These are phyloP conservation scores for Aureobasidium uvarum DNA, from an alignment of 2,329 filamentous ascomycete genomes.

Conservation along the genomic window DNA sequence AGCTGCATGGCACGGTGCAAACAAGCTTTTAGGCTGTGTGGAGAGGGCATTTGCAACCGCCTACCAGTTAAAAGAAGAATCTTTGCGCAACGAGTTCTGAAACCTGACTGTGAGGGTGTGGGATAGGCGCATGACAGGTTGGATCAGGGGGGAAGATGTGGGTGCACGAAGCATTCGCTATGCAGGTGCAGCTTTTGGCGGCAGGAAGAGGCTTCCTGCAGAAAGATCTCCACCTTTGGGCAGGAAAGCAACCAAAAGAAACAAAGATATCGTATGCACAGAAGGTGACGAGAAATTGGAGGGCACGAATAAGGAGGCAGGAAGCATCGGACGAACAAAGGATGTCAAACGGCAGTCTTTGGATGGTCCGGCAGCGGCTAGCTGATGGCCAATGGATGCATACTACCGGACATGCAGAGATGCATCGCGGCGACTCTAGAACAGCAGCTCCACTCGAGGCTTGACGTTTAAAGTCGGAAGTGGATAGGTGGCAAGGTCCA, in stretches of 20 bases:
- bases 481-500: neutral
- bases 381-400: conserved; percentile 17
- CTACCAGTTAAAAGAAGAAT: conserved; percentile 15
- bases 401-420: conserved; percentile 13
- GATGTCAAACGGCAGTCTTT: neutral
- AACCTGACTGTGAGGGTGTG: conserved; percentile 14
- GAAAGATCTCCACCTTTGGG: neutral
- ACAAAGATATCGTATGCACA: conserved; percentile 7
- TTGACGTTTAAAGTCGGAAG: neutral
- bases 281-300: neutral
- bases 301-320: conserved; percentile 13
- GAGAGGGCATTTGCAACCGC: conserved; percentile 9
- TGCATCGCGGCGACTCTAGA: conserved; percentile 10
- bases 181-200: conserved; percentile 20
- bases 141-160: conserved; percentile 23
- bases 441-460: conserved; percentile 2
- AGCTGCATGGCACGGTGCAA: conserved; percentile 19
- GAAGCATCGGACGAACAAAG: conserved; percentile 16
- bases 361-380: conserved; percentile 1
- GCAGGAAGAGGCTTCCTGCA: conserved; percentile 20
- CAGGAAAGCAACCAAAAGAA: conserved; percentile 10
- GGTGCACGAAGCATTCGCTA: conserved; percentile 17
- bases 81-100: conserved; percentile 14
- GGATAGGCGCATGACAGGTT: conserved; percentile 22
- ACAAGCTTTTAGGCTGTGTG: conserved; percentile 26